These are phyloP conservation scores for Aureobasidium melanogenum DNA, from an alignment of 2,329 filamentous ascomycete species.

Conservation along the genomic window DNA sequence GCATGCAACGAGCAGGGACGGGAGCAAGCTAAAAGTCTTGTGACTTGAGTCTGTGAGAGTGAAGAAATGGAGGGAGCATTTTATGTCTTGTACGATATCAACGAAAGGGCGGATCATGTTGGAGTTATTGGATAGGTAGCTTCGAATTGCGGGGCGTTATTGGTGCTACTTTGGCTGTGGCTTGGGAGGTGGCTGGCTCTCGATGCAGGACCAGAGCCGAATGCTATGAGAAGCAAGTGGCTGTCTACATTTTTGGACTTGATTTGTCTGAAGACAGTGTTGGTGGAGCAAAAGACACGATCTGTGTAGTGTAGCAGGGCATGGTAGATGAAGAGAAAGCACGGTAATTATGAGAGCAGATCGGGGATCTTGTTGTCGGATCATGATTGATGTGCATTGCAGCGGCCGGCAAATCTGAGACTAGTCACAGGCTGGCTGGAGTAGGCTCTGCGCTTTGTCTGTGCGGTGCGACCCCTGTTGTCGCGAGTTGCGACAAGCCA, in stretches of 20 bases:
- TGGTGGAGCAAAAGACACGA: background rate
- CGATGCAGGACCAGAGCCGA: background rate
- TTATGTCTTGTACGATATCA: background rate
- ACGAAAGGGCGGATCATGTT: background rate
- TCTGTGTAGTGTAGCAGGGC: background rate
- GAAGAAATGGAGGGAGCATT: background rate
- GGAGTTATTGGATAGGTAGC: background rate
- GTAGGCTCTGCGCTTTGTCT: background rate
- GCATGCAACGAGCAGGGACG: constrained; percentile 7
- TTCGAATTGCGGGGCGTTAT: background rate
- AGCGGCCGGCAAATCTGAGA: background rate
- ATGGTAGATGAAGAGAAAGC: background rate
- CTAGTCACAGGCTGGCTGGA: background rate
- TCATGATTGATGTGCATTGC: background rate
- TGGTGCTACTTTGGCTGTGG: background rate
- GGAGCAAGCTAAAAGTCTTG: background rate
- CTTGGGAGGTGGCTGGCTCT: constrained; percentile 4
- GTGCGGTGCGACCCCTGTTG: background rate
- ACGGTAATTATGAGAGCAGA: background rate
- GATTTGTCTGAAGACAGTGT: background rate
- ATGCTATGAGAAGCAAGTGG: background rate
- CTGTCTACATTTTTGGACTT: background rate
- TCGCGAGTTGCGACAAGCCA: background rate
- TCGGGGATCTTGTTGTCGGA: background rate
- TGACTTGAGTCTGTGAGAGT: background rate